Conservation (phyloP, 1,139 yeast species). For the Groenewaldozyma sp. region DNA sequence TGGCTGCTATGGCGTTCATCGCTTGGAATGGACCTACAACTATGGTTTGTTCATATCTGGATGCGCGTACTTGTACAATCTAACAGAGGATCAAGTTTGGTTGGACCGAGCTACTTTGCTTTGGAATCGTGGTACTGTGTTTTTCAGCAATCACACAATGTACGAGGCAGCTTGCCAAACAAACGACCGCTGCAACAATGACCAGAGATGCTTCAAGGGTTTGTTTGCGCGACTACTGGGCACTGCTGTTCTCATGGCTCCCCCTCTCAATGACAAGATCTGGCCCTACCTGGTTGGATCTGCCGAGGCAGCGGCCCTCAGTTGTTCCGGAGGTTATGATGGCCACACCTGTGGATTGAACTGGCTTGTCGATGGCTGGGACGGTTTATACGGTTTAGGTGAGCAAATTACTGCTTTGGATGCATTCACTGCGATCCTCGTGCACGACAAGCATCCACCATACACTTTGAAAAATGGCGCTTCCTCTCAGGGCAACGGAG, state of each 20-base stretch:
- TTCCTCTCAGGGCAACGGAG: slow-evolving; percentile 30
- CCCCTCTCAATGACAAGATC: slow-evolving; percentile 37
- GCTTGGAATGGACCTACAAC: slow-evolving; percentile 66
- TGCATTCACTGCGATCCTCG: slow-evolving; percentile 42
- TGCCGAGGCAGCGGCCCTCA: slow-evolving; percentile 58
- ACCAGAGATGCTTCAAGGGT: slow-evolving; percentile 72
- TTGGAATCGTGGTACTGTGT: slow-evolving; percentile 43
- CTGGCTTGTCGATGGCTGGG: slow-evolving; percentile 52
- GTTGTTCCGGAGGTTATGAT: slow-evolving; percentile 67
- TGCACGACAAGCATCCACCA: slow-evolving; percentile 34
- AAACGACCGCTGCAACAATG: slow-evolving; percentile 50
- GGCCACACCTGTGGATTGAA: slow-evolving; percentile 69
- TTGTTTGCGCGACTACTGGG: slow-evolving; percentile 61
- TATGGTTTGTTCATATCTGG: slow-evolving; percentile 71
- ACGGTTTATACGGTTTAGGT: slow-evolving; percentile 62
- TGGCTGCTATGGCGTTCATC: slow-evolving; percentile 48
- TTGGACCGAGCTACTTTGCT: slow-evolving; percentile 40
- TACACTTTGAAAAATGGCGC: slow-evolving; percentile 40
- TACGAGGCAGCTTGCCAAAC: slow-evolving; percentile 66
- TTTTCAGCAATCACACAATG: slow-evolving; percentile 43
- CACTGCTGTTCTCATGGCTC: slow-evolving; percentile 47
- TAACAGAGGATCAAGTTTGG: slow-evolving; percentile 55
- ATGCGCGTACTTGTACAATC: slow-evolving; percentile 58
- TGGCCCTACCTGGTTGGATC: slow-evolving; percentile 39
- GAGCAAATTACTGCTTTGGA: slow-evolving; percentile 74